Evolutionary conservation across 2,329 filamentous ascomycete species (phyloP).

Genomic region (Scedosporium dehoogii): DNA sequence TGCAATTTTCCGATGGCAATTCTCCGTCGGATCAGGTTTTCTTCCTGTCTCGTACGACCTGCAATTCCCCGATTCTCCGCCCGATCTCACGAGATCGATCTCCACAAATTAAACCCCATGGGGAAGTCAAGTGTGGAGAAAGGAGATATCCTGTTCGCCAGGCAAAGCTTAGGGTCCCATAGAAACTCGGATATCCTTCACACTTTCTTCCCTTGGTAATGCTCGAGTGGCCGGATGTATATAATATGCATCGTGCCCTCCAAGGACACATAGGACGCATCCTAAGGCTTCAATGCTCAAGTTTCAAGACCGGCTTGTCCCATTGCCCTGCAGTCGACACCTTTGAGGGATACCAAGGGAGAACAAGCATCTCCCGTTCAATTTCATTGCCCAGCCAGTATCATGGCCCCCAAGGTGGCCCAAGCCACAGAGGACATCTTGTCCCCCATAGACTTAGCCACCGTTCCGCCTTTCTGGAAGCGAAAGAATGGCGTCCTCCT

Average conservation of each 20-base stretch:
- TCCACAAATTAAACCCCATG: neutral
- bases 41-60: neutral
- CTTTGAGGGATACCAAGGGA: no score
- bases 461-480: conserved; percentile 23
- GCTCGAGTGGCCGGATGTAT: neutral
- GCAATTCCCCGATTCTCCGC: neutral
- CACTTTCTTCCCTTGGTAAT: neutral
- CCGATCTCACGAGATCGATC: neutral
- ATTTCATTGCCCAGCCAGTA: neutral
- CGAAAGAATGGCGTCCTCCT: conserved; percentile 30
- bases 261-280: neutral
- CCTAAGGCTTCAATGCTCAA: no score
- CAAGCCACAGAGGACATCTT: conserved; percentile 19
- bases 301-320: no score
- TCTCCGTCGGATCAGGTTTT: neutral
- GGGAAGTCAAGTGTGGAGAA: neutral
- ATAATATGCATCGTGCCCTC: neutral
- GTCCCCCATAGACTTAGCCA: conserved; percentile 20
- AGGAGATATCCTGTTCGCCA: neutral
- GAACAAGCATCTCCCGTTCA: neutral
- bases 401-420: conserved; percentile 24
- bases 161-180: neutral
- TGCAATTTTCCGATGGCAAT: neutral
- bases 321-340: neutral
- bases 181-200: neutral